Evolutionary conservation across 306 rosid species (phyloP).

Genomic region (Cucurbita moschata): DNA sequence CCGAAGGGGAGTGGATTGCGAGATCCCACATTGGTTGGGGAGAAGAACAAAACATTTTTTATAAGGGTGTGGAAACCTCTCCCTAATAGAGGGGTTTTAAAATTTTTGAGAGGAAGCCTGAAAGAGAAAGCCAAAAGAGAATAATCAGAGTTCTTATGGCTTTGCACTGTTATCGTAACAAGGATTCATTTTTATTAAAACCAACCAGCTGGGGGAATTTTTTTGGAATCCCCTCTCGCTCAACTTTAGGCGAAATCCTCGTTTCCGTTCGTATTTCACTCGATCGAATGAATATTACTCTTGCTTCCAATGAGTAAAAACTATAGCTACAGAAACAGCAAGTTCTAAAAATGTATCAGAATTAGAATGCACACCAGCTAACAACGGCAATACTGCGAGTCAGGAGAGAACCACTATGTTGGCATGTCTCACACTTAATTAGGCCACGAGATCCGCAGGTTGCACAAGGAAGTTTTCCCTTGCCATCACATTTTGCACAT

Average conservation of each 20-base stretch:
- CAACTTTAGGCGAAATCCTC: background rate
- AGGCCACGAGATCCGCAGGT: constrained; percentile 80
- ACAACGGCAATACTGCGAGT: constrained; percentile 44
- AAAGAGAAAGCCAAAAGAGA: too few species aligned
- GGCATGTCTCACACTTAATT: constrained; percentile 51
- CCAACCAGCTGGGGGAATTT: background rate
- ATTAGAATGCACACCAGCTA: constrained; percentile 46
- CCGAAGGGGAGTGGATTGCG: too few species aligned
- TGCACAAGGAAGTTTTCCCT: constrained; percentile 71
- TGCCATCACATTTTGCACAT: constrained; percentile 70
- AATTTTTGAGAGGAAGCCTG: too few species aligned
- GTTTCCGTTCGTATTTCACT: background rate
- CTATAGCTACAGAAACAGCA: background rate
- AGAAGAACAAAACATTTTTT: too few species aligned
- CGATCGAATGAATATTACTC: background rate
- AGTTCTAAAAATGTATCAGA: background rate
- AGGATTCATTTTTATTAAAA: background rate
- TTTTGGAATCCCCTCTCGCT: background rate
- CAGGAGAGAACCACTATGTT: constrained; percentile 63
- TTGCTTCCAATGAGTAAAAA: background rate
- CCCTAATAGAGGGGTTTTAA: too few species aligned
- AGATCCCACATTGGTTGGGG: too few species aligned
- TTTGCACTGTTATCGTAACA: background rate
- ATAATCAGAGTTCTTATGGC: background rate
- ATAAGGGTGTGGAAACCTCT: too few species aligned